phyloP scores from a whole-genome alignment of 2,329 filamentous ascomycete genomes.

The Clonostachys rosea region DNA sequence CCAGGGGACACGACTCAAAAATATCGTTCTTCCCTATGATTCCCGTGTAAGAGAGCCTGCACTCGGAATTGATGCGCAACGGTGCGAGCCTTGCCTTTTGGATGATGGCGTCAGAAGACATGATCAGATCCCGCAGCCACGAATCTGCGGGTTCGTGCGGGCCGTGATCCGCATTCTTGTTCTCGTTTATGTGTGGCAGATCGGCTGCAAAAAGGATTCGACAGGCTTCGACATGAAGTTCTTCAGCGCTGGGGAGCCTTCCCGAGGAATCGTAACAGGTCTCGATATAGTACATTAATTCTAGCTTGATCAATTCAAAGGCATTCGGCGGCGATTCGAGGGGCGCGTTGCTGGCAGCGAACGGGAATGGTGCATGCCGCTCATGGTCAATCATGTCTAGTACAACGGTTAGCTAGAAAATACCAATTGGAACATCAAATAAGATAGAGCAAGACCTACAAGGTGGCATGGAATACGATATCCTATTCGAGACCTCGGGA shows the following conservation, averaged over 20 bases:
- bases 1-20: conserved; percentile 18
- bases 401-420: neutral
- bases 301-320: conserved; percentile 28
- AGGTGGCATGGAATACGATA: conserved; percentile 34
- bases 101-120: conserved; percentile 5
- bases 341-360: conserved; percentile 9
- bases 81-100: conserved; percentile 12
- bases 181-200: neutral
- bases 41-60: conserved; percentile 9
- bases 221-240: conserved; percentile 15
- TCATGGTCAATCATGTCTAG: conserved; percentile 11
- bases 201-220: conserved; percentile 19
- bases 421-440: neutral
- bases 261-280: conserved; percentile 11
- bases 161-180: neutral
- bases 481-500: conserved; percentile 20
- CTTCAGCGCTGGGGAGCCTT: conserved; percentile 8
- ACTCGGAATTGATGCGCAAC: conserved; percentile 11
- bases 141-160: conserved; percentile 4
- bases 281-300: conserved; percentile 19
- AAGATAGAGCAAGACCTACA: conserved; percentile 16
- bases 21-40: conserved; percentile 18
- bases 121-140: conserved; percentile 17
- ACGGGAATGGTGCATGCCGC: conserved; percentile 11
- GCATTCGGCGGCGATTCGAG: conserved; percentile 11